These are phyloP conservation scores for Metschnikowia similis DNA, from an alignment of 805 yeast species.

Conservation along the genomic window DNA sequence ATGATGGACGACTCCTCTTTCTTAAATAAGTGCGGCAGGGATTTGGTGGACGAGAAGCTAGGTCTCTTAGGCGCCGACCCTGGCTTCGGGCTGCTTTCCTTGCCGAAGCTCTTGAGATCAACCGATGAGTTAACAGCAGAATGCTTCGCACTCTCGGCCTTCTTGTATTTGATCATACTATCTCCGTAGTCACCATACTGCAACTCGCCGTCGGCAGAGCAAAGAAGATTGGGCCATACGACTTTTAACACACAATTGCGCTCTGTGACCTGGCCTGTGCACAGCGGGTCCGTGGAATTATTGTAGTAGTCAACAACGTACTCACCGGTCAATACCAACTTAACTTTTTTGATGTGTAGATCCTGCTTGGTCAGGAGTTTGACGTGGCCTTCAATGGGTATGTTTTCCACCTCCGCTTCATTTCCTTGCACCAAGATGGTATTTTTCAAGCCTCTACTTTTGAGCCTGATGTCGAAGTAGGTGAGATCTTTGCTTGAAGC, in stretches of 20 bases:
- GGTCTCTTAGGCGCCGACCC: slow-evolving; percentile 19
- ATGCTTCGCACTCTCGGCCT: slow-evolving; percentile 16
- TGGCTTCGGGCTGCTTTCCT: slow-evolving; percentile 7
- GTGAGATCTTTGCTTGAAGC: slow-evolving; percentile 20
- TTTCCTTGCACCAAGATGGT: slow-evolving; percentile 41
- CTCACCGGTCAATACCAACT: slow-evolving; percentile 41
- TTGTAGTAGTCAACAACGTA: slow-evolving; percentile 40
- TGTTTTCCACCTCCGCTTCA: slow-evolving; percentile 40
- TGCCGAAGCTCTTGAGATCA: slow-evolving; percentile 8
- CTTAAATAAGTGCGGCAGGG: slow-evolving; percentile 24
- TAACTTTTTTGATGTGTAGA: slow-evolving; percentile 35
- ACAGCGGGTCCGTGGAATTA: slow-evolving; percentile 24
- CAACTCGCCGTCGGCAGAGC: slow-evolving; percentile 34
- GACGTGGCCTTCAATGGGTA: slow-evolving; percentile 44
- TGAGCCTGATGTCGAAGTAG: slow-evolving; percentile 35
- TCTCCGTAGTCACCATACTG: slow-evolving; percentile 42
- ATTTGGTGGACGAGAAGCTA: slow-evolving; percentile 25
- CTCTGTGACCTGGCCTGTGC: slow-evolving; percentile 34
- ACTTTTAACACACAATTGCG: slow-evolving; percentile 37
- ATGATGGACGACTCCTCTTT: slow-evolving; percentile 18
- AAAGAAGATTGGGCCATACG: slow-evolving; percentile 47
- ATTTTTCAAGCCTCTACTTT: slow-evolving; percentile 40
- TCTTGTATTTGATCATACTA: slow-evolving; percentile 18
- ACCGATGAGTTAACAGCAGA: slow-evolving; percentile 11
- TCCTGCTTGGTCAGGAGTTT: slow-evolving; percentile 43